Percentiles rank a stretch among this genome's conserved stretches.
phyloP scores from a whole-genome alignment of 139 green algal species.

The Spirogloea muscicola region DNA sequence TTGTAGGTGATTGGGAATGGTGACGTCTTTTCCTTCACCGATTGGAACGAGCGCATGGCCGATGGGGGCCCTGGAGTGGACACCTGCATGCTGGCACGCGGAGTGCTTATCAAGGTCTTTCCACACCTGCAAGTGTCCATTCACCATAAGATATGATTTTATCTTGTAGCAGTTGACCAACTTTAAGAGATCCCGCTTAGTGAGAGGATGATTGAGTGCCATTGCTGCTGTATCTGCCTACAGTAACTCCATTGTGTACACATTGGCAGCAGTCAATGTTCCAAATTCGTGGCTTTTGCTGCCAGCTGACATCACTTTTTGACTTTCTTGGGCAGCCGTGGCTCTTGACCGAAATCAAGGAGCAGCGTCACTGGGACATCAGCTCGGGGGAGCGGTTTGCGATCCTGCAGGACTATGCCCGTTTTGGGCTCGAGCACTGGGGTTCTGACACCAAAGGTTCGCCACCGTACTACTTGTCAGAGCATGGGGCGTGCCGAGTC shows the following conservation, averaged over 20 bases:
- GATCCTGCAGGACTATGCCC: conserved; percentile 70
- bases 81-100: conserved; percentile 84
- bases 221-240: not conserved
- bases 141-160: not conserved
- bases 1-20: conserved; percentile 90
- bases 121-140: not conserved
- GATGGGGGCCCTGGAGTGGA: conserved; percentile 45
- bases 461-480: no score
- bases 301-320: not conserved
- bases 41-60: conserved; percentile 64
- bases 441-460: conserved; percentile 67
- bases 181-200: not conserved
- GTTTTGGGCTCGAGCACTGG: conserved; percentile 88
- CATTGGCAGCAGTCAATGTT: not conserved
- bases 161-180: not conserved
- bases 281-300: not conserved
- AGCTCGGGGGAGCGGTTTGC: conserved; percentile 81
- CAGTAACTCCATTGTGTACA: not conserved
- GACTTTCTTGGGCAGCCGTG: conserved; percentile 64
- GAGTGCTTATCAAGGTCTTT: conserved; percentile 89
- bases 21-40: conserved; percentile 74
- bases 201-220: not conserved
- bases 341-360: conserved; percentile 94
- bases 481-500: no score
- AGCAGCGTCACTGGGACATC: conserved; percentile 95